Evolutionary conservation across 2,329 filamentous ascomycete species (phyloP).

Genomic region (Aspergillus sp.): DNA sequence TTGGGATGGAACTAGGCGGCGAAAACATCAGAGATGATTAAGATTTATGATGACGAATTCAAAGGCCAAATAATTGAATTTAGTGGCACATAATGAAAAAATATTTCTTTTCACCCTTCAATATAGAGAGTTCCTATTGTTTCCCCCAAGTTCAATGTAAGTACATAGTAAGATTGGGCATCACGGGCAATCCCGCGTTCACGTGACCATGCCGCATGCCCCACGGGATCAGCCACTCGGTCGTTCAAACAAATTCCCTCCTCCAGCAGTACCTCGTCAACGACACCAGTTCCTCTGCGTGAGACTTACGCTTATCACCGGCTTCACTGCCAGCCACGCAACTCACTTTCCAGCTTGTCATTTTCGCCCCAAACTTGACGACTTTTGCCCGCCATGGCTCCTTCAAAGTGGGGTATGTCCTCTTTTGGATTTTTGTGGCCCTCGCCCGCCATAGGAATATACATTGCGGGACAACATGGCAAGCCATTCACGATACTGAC

Average conservation of each 20-base stretch:
- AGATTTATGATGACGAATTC: conserved; percentile 31
- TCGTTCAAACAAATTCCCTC: conserved; percentile 6
- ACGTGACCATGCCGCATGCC: conserved; percentile 24
- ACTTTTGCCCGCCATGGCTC: conserved; percentile 42
- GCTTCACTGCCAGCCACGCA: background rate
- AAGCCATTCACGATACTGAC: conserved; percentile 8
- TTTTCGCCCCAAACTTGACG: conserved; percentile 13
- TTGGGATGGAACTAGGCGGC: conserved; percentile 6
- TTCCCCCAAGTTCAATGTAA: background rate
- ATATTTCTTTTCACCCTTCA: conserved; percentile 7
- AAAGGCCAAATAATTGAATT: conserved; percentile 21
- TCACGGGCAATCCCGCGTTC: conserved; percentile 10
- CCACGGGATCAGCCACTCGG: conserved; percentile 15
- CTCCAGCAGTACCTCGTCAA: background rate
- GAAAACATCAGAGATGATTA: conserved; percentile 7
- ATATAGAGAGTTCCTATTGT: background rate
- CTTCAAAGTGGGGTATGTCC: conserved; percentile 53
- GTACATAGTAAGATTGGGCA: conserved; percentile 13
- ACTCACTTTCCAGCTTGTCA: conserved; percentile 7
- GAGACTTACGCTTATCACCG: conserved; percentile 1
- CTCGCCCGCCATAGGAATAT: background rate
- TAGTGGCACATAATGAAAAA: conserved; percentile 29
- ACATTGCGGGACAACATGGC: background rate
- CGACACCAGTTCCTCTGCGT: conserved; percentile 7
- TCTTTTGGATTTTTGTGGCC: conserved; percentile 6